Evolutionary conservation across 352 stramenopile genomes (phyloP).

Genomic region (Phytophthora tubulina): DNA sequence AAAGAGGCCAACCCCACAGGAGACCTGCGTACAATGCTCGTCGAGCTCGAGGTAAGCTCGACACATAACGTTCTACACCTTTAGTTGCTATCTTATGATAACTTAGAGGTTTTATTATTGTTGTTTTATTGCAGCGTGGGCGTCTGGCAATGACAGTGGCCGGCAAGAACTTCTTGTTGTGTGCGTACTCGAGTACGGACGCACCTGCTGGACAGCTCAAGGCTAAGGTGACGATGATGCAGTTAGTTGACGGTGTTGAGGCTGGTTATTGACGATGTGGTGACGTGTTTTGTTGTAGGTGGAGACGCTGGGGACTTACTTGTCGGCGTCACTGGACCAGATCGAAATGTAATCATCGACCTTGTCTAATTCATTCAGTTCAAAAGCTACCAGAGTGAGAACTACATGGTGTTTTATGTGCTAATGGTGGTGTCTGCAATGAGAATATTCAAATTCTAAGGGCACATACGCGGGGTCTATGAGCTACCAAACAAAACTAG

Average conservation of each 20-base stretch:
- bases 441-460: conserved; percentile 27
- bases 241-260: background rate
- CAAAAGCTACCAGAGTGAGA: conserved; percentile 7
- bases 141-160: conserved; percentile 71
- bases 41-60: conserved; percentile 71
- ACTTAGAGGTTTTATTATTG: background rate
- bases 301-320: conserved; percentile 66
- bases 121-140: conserved; percentile 48
- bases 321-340: conserved; percentile 74
- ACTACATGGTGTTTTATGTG: background rate
- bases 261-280: conserved; percentile 8
- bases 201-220: conserved; percentile 75
- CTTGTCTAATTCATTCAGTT: conserved; percentile 9
- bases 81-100: conserved; percentile 4
- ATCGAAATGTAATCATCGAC: conserved; percentile 63
- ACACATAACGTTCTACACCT: background rate
- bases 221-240: conserved; percentile 57
- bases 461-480: conserved; percentile 26
- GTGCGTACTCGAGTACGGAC: conserved; percentile 72
- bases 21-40: conserved; percentile 68
- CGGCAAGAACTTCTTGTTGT: conserved; percentile 80
- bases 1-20: conserved; percentile 71
- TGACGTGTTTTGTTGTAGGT: conserved; percentile 43
- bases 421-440: conserved; percentile 13
- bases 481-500: conserved; percentile 29